Conservation (phyloP, 345 rosid species). For the Hibiscus tridactylites region DNA sequence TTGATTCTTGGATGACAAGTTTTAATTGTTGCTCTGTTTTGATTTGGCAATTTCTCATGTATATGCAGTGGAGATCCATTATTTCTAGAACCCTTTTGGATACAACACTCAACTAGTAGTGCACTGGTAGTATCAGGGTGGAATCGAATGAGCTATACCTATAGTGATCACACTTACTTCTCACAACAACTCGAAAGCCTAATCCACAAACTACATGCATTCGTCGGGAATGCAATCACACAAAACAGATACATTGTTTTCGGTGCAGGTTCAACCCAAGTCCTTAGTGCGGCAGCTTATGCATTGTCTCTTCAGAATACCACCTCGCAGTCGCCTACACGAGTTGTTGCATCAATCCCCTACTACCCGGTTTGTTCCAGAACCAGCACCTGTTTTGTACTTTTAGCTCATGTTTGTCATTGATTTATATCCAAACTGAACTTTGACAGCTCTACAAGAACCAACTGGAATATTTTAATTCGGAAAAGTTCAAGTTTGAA, state of each 20-base stretch:
- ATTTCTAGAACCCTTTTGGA: slow-evolving; percentile 53
- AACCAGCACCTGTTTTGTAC: background rate
- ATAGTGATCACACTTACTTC: background rate
- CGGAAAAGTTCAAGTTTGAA: slow-evolving; percentile 26
- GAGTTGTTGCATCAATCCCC: slow-evolving; percentile 46
- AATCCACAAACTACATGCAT: slow-evolving; percentile 40
- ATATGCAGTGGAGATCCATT: slow-evolving; percentile 36
- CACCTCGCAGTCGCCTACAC: slow-evolving; percentile 25
- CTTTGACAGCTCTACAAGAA: slow-evolving; percentile 25
- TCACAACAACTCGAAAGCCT: slow-evolving; percentile 13
- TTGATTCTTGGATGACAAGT: background rate
- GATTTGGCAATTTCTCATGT: background rate
- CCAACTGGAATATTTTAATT: slow-evolving; percentile 41
- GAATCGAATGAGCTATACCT: background rate
- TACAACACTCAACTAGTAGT: slow-evolving; percentile 34
- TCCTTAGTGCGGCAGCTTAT: slow-evolving; percentile 57
- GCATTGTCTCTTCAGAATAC: slow-evolving; percentile 41
- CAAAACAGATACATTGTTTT: slow-evolving; percentile 36
- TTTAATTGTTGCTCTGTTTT: background rate
- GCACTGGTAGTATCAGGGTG: slow-evolving; percentile 23
- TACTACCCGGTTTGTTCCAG: slow-evolving; percentile 34
- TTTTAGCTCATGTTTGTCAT: background rate
- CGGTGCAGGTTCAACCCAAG: slow-evolving; percentile 65
- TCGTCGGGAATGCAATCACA: slow-evolving; percentile 54
- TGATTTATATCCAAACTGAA: background rate